Base-by-base conservation (phyloP, 1,139 yeast genomes). In the Fermentozyma sake region DNA sequence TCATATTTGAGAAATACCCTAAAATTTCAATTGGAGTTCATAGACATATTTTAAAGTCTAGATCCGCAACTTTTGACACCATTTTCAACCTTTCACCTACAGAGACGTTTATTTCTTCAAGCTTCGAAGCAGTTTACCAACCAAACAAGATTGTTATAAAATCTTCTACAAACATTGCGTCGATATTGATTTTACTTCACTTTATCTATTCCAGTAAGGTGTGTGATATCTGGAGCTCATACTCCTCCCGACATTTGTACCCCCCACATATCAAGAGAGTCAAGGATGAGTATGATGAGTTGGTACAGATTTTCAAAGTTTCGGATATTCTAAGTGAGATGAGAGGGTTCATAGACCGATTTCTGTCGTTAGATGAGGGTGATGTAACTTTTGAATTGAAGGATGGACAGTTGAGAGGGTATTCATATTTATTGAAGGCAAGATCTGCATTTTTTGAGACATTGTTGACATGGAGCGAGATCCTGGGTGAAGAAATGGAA, bases 391-490 rank as follows among this genome's bases (percentile, higher is more conserved):
- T 63, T 2, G 36, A 29, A 3, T 47, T 79, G 17, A 38, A 52
- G 2, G 78, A 75, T 39, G 75, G 68, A 5, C 51, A 48, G 9
- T 18, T 57, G 2, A 36, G 32, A 5, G 67, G 75, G 4, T 76
- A 76, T 41, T 69, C 80, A 4, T 61, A 63, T 18, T 52, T 84
- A 6, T 48, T 86, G 14, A 47, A 61, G 4, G 52, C 74, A 0
- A 56, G 94, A 32, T 72, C 79, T 23, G 77, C 76, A 0, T 83
- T 68, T 45, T 84, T 85, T 48, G 79, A 74, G 35, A 69, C 82
- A 0, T 39, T 74, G 2, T 61, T 80, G 18, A n/a, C n/a, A n/a
- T n/a, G n/a, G n/a, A n/a, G n/a, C n/a, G n/a, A n/a, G n/a, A n/a
- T n/a, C n/a, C n/a, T n/a, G n/a, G n/a, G n/a, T n/a, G n/a, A n/a